phyloP scores from a whole-genome alignment of 2,329 filamentous ascomycete species.

The Lithohypha guttulata region DNA sequence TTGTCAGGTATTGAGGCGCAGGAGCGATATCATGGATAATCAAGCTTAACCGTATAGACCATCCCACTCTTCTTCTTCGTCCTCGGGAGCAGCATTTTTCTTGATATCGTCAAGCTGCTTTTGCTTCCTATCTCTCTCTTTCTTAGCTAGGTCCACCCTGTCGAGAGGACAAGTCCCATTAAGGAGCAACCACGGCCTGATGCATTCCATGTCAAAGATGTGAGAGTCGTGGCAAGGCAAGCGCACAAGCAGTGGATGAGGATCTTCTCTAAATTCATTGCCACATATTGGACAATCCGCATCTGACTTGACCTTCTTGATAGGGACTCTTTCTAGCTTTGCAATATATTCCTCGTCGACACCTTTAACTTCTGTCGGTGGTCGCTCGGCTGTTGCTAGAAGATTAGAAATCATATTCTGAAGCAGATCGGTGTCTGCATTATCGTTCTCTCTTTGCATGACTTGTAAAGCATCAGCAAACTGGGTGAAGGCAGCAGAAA shows the following conservation, averaged over 20 bases:
- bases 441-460: slow-evolving; percentile 39
- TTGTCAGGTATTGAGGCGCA: too few relatives aligned
- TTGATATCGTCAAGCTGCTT: slow-evolving; percentile 29
- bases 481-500: slow-evolving; percentile 48
- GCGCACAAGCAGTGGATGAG: slow-evolving; percentile 53
- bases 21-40: background rate
- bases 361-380: slow-evolving; percentile 50
- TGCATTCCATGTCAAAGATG: slow-evolving; percentile 55
- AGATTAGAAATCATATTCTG: slow-evolving; percentile 46
- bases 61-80: slow-evolving; percentile 39
- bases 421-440: slow-evolving; percentile 36
- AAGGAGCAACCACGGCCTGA: slow-evolving; percentile 53
- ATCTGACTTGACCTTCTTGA: slow-evolving; percentile 22
- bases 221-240: slow-evolving; percentile 53
- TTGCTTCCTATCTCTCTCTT: slow-evolving; percentile 38
- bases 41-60: slow-evolving; percentile 34
- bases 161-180: slow-evolving; percentile 55
- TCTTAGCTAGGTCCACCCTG: slow-evolving; percentile 47
- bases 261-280: slow-evolving; percentile 44
- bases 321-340: slow-evolving; percentile 20
- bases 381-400: slow-evolving; percentile 45
- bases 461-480: slow-evolving; percentile 51
- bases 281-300: slow-evolving; percentile 43
- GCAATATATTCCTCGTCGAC: slow-evolving; percentile 42
- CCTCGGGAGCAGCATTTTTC: slow-evolving; percentile 24